phyloP scores from a whole-genome alignment of 2,329 filamentous ascomycete genomes.

The Diaporthe sp. region DNA sequence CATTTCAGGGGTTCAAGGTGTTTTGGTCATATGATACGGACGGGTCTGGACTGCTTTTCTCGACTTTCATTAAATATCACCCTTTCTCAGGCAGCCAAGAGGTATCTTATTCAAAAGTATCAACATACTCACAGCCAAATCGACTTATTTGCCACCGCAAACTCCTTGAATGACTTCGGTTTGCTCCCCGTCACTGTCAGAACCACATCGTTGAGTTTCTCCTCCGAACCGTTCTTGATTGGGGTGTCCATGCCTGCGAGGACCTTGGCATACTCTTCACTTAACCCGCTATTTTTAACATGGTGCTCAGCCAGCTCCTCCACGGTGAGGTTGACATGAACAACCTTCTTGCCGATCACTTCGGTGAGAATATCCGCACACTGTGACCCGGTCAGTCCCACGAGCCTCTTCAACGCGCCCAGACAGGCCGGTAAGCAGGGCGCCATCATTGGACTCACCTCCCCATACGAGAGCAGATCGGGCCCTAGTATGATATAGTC shows the following conservation, averaged over 20 bases:
- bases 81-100: neutral
- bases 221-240: conserved; percentile 54
- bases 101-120: neutral
- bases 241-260: conserved; percentile 52
- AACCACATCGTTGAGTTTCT: conserved; percentile 53
- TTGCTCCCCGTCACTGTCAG: conserved; percentile 51
- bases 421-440: neutral
- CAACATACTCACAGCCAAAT: conserved; percentile 44
- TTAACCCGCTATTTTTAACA: conserved; percentile 47
- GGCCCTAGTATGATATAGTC: conserved; percentile 56
- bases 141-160: conserved; percentile 45
- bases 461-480: conserved; percentile 53
- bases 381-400: conserved; percentile 41
- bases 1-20: conserved; percentile 2
- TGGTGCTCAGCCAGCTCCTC: conserved; percentile 47
- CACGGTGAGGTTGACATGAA: conserved; percentile 52
- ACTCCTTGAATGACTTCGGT: conserved; percentile 50
- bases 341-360: conserved; percentile 51
- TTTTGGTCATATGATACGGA: conserved; percentile 5
- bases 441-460: conserved; percentile 45
- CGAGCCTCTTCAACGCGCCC: conserved; percentile 15
- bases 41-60: neutral
- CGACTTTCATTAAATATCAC: neutral
- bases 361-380: conserved; percentile 52
- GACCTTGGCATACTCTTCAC: conserved; percentile 50